Base-by-base conservation (phyloP, 371 early-diverging fungal species). In the Rhizopus sp. region DNA sequence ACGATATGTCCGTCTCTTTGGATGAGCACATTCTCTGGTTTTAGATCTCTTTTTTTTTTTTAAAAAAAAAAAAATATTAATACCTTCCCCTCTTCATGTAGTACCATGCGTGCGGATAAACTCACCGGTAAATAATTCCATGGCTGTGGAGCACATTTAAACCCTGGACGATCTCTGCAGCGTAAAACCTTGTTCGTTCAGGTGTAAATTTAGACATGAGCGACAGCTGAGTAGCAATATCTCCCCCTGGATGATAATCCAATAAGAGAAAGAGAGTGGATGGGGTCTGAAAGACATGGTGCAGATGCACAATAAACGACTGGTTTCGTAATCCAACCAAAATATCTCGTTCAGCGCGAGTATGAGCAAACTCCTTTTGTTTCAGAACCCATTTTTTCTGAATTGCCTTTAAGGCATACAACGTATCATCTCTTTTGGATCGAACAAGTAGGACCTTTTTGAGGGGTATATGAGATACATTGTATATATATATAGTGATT, bases 91-190 rank as follows among this genome's bases (percentile, higher is more conserved):
- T 23, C 23, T 23, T 23, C 23, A 23, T 23, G 23, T 23, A 23
- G 23, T 23, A 23, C 23, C 23, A n/a, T 49, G 23, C 4, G 8
- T n/a, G 16, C 8, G 12, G 17, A 15, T 10, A 13, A 47, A 54
- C 35, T 33, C 72, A 80, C 83, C 83, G 78, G 72, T 96, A 96
- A 42, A 95, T 86, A 55, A 97, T 91, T 10, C 89, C 89, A 34
- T 90, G 84, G 8, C 78, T 70, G 65, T 98, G 99, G 49, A 98
- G 71, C 56, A 89, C 88, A 40, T 86, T 86, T 12, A 98, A 62
- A 0, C 91, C 97, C 9, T 93, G 65, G 5, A 95, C 70, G 13
- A 97, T 85, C 63, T 98, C 97, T 3, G 93, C 89, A 10, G 92
- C 82, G 73, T 96, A 96, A 58, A 93, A 90, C 34, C 85, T 66